Base-by-base conservation (phyloP, 495 filamentous ascomycete species). In the Hypoxylon fuscum region DNA sequence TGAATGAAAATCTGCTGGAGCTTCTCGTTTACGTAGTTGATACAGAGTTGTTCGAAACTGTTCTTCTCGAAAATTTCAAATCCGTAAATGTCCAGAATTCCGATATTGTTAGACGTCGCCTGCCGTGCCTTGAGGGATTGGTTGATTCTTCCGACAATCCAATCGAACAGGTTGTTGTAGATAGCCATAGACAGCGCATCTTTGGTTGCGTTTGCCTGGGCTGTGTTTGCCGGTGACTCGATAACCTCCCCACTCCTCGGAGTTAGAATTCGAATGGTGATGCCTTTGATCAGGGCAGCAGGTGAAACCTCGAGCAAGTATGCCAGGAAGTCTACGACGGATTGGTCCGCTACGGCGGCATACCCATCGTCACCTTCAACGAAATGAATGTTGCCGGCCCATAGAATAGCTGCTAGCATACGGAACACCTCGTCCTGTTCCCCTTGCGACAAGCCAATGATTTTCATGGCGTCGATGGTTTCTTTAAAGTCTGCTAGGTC, bases 11-110 rank as follows among this genome's bases (percentile, higher is more conserved):
- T 99, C 73, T 99, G 96, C 76, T 99, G 96, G 42, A 99, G 80
- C 75, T 99, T 99, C 75, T 99, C 96, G 77, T 99, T 99, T 71
- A 99, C 96, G 71, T 99, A 99, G 81, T 99, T 99, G 77, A 99
- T 99, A 75, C 96, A 99, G 12, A 99, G 88, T 79, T 99, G 96
- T 75, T 99, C 96, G 67, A 99, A 99, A 57, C 92, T 97, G 77
- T 99, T 99, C 76, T 89, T 92, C 74, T 99, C 95, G 64, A 99
- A 99, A 63, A 99, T 99, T 74, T 99, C 96, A 67, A 99, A 99
- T 12, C 96, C 96, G 75, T 99, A 99, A 59, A 99, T 99, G 83
- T 99, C 96, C 45, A 99, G 84, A 74, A 99, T 98, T 73, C 95
- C 95, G 67, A 99, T 95, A 2, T 91, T 90, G 72, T 97, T 92